phyloP scores from a whole-genome alignment of 192 early-diverging fungal genomes.

The Spinellus fusiger region DNA sequence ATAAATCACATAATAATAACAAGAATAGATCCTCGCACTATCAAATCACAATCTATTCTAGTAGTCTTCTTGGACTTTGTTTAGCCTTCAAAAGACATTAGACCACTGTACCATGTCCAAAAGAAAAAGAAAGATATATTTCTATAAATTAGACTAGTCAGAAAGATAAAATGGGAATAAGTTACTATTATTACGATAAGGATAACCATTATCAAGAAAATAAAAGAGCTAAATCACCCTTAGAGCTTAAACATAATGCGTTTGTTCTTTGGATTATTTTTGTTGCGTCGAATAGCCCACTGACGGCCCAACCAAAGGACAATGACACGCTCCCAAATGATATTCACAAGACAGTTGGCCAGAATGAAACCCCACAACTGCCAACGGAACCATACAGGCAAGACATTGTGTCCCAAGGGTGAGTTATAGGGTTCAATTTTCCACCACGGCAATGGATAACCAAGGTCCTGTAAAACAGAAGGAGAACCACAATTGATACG shows the following conservation, averaged over 20 bases:
- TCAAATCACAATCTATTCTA: too few species aligned
- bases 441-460: slow-evolving; percentile 32
- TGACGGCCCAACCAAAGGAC: slow-evolving; percentile 46
- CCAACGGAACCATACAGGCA: slow-evolving; percentile 58
- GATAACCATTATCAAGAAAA: too few species aligned
- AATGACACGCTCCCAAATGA: slow-evolving; percentile 46
- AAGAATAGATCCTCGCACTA: too few species aligned
- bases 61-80: too few species aligned
- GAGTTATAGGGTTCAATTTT: slow-evolving; percentile 53
- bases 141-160: too few species aligned
- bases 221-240: neutral
- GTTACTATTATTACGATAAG: too few species aligned
- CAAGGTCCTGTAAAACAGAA: slow-evolving; percentile 32
- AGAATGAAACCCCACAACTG: slow-evolving; percentile 49
- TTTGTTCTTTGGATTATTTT: slow-evolving; percentile 17
- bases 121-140: too few species aligned
- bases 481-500: slow-evolving; percentile 66
- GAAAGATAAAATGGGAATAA: too few species aligned
- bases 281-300: slow-evolving; percentile 25
- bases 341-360: slow-evolving; percentile 33
- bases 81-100: too few species aligned
- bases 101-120: too few species aligned
- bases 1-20: too few species aligned
- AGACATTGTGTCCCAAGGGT: slow-evolving; percentile 66
- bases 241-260: slow-evolving; percentile 29